Percentiles rank a stretch among this genome's conserved stretches.
Evolutionary conservation across 2,329 filamentous ascomycete species (phyloP).

Genomic region (Thelonectria discophora): DNA sequence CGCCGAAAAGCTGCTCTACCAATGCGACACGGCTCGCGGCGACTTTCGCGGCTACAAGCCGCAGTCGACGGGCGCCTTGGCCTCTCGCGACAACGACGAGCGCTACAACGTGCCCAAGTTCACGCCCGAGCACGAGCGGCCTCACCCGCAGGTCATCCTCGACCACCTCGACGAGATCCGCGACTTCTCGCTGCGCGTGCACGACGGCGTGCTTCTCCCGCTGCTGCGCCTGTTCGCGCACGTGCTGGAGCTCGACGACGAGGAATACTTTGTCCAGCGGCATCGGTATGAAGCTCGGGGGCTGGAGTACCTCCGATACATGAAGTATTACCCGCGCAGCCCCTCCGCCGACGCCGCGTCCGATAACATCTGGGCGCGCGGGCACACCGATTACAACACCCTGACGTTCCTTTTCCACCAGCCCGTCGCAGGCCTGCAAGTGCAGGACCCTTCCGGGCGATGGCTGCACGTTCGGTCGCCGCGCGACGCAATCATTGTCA

Average conservation of each 20-base stretch:
- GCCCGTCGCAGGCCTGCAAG: constrained; percentile 64
- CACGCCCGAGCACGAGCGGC: constrained; percentile 7
- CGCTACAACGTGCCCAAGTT: constrained; percentile 25
- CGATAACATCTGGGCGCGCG: constrained; percentile 49
- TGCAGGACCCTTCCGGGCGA: constrained; percentile 52
- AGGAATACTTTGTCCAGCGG: constrained; percentile 11
- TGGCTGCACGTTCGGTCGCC: constrained; percentile 61
- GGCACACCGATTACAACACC: constrained; percentile 65
- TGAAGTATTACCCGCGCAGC: constrained; percentile 54
- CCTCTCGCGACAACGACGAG: constrained; percentile 17
- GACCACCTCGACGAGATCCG: constrained; percentile 13
- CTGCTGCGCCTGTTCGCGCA: constrained; percentile 12
- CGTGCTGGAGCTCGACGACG: constrained; percentile 19
- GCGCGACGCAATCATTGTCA: constrained; percentile 61
- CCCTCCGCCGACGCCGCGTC: constrained; percentile 53
- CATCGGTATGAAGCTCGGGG: constrained; percentile 16
- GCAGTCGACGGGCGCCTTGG: constrained; percentile 16
- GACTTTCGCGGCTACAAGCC: constrained; percentile 17
- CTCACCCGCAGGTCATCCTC: constrained; percentile 12
- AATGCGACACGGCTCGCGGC: constrained; percentile 9
- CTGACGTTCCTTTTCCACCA: constrained; percentile 67
- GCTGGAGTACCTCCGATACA: constrained; percentile 60
- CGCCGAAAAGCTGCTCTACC: constrained; percentile 67
- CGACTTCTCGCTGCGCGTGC: constrained; percentile 13
- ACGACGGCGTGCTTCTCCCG: constrained; percentile 9